A percentile compares a stretch with the other conserved stretches of the same genome.
phyloP scores from a whole-genome alignment of 345 rosid genomes.

The Limnanthes douglasii region DNA sequence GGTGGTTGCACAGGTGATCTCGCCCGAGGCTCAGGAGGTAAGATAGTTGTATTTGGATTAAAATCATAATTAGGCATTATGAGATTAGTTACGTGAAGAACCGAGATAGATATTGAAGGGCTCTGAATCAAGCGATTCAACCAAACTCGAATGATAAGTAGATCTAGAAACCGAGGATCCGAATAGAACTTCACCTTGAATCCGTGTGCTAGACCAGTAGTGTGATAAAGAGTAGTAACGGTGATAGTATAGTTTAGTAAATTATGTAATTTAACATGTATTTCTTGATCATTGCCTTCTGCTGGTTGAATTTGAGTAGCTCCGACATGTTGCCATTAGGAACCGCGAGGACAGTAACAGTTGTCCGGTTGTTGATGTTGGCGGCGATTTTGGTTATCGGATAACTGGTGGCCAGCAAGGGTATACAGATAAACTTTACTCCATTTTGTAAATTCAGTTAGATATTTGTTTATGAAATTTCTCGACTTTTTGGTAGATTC shows the following conservation, averaged over 20 bases:
- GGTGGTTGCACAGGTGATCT: too few relatives aligned
- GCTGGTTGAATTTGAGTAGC: constrained; percentile 29
- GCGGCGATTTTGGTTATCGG: constrained; percentile 56
- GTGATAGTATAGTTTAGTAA: constrained; percentile 40
- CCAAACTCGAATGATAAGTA: constrained; percentile 35
- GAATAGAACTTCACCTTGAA: constrained; percentile 55
- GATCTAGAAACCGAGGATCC: constrained; percentile 66
- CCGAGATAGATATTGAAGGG: constrained; percentile 61
- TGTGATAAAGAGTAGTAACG: constrained; percentile 68
- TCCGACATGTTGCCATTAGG: constrained; percentile 44
- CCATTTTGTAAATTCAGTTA: too few relatives aligned
- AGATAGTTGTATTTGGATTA: too few relatives aligned
- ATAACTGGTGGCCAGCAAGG: constrained; percentile 38
- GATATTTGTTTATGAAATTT: too few relatives aligned
- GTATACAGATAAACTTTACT: too few relatives aligned
- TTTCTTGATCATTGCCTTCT: constrained; percentile 39
- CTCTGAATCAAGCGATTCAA: constrained; percentile 39
- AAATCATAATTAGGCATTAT: too few relatives aligned
- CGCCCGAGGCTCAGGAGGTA: too few relatives aligned
- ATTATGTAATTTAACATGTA: constrained; percentile 55
- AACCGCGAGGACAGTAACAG: constrained; percentile 59
- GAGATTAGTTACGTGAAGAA: constrained; percentile 41
- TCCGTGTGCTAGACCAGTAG: constrained; percentile 61
- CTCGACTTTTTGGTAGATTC: too few relatives aligned
- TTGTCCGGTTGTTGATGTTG: constrained; percentile 58